phyloP scores from a whole-genome alignment of 176 grass and related monocot genomes.

The Echinochloa phyllopogon region DNA sequence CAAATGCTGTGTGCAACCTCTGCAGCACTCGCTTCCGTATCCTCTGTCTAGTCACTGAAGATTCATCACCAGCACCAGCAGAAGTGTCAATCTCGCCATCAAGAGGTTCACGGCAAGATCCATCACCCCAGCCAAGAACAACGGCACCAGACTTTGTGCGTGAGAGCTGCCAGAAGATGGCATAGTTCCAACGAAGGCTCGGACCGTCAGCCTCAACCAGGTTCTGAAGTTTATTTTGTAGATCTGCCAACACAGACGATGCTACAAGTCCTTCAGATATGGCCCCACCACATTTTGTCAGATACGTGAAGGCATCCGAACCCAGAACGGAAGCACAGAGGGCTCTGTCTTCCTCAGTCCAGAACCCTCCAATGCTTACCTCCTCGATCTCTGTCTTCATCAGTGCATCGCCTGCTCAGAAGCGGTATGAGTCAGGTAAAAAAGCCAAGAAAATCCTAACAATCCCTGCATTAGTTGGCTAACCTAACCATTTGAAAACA shows the following conservation, averaged over 20 bases:
- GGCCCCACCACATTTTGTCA: slow-evolving; percentile 51
- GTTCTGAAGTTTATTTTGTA: slow-evolving; percentile 73
- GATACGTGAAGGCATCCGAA: slow-evolving; percentile 73
- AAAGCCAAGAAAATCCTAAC: background rate
- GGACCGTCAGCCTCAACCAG: slow-evolving; percentile 58
- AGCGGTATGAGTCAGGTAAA: slow-evolving; percentile 2
- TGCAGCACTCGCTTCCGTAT: slow-evolving; percentile 60
- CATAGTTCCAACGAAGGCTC: slow-evolving; percentile 70
- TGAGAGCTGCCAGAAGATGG: slow-evolving; percentile 88
- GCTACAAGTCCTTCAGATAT: slow-evolving; percentile 67
- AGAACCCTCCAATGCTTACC: slow-evolving; percentile 29
- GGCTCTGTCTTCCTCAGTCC: slow-evolving; percentile 57
- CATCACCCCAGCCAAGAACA: slow-evolving; percentile 88
- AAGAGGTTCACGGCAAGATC: slow-evolving; percentile 67
- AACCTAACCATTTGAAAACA: background rate
- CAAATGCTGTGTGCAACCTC: slow-evolving; percentile 60
- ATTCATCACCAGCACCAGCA: slow-evolving; percentile 19
- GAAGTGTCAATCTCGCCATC: slow-evolving; percentile 40
- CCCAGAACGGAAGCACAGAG: slow-evolving; percentile 56
- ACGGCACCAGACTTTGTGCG: slow-evolving; percentile 64
- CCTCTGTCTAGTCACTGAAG: slow-evolving; percentile 41
- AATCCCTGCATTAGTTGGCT: background rate
- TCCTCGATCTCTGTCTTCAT: slow-evolving; percentile 45
- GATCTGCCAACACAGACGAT: slow-evolving; percentile 48
- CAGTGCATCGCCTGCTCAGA: slow-evolving; percentile 30